These are phyloP conservation scores for Xanthoconium stramineum DNA, from an alignment of 768 basidiomycete species.

Conservation along the genomic window DNA sequence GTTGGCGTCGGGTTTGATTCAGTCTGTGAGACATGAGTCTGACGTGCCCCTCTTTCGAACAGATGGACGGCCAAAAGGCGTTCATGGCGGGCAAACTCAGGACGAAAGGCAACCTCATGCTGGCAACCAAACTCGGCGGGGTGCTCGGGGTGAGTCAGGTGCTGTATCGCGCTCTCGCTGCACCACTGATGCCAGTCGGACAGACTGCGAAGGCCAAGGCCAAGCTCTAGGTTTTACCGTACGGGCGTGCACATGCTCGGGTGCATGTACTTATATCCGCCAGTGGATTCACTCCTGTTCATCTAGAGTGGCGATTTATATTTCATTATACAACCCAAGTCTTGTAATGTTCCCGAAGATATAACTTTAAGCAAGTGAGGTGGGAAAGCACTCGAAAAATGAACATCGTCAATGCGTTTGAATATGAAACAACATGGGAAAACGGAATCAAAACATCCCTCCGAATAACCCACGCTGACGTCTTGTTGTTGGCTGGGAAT, in stretches of 20 bases:
- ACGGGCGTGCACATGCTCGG: background rate
- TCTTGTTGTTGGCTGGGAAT: conserved; percentile 69
- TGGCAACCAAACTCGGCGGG: conserved; percentile 84
- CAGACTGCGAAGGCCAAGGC: conserved; percentile 39
- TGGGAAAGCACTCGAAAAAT: background rate
- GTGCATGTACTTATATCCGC: background rate
- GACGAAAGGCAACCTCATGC: conserved; percentile 90
- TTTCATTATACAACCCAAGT: conserved; percentile 15
- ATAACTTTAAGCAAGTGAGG: background rate
- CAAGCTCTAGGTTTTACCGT: conserved; percentile 33
- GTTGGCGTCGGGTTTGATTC: background rate
- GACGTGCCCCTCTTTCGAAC: background rate
- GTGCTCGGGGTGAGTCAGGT: conserved; percentile 64
- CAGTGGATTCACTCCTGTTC: background rate
- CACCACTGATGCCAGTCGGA: background rate
- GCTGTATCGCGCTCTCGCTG: too few relatives aligned
- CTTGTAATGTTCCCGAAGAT: background rate
- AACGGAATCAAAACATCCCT: conserved; percentile 56
- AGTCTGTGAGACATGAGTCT: background rate
- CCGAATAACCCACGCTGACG: conserved; percentile 80
- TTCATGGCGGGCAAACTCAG: conserved; percentile 96
- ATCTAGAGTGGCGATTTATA: conserved; percentile 16
- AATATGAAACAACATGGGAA: background rate
- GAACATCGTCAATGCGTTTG: conserved; percentile 8
- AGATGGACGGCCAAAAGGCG: conserved; percentile 91